Evolutionary conservation across 176 grass and related monocot species (phyloP), one percentile per base, ranked within the genome.

Genomic region (Carex parvula): DNA sequence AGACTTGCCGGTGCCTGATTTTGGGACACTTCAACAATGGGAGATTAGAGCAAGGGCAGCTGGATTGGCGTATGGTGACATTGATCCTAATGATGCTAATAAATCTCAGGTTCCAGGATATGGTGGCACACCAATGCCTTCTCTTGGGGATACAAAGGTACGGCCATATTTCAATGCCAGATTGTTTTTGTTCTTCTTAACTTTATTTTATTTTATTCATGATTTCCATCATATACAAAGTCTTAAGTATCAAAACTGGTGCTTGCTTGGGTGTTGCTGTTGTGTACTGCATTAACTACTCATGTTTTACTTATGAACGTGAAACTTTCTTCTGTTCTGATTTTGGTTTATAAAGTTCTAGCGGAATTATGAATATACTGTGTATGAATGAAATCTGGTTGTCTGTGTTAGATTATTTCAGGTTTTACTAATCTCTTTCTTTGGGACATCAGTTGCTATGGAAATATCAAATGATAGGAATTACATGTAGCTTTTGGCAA

Each of bases 21-120:
- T 95, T 91, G 96, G 92, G 73, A 99, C 86, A 76, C 83, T 99
- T 52, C 93, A 91, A 90, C 84, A 91, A 86, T 99, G 96, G 93
- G 93, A 99, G 90, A 81, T 85, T 35, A 88, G 91, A 85, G 91
- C 87, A 83, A 91, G 85, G 81, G 76, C 89, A 79, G 89, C 89
- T 77, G 88, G 80, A 83, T 86, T 78, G 75, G 81, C 72, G 61
- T 62, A 77, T 83, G 87, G 92, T 70, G 85, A 95, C 84, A 42
- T 90, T 82, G 83, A 85, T 86, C 89, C 86, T 81, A 70, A 63
- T 79, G 96, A 95, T 81, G 71, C 89, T 42, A 88, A 93, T 66
- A 99, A 87, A 86, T 89, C 79, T 68, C 91, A 99, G 87, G 88
- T 88, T 83, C 96, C 92, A 81, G 88, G 88, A 64, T 93, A 93